Evolutionary conservation across 1,284 basidiomycete genomes (phyloP), one percentile per base, ranked within the genome.

Genomic region (Cutaneotrichosporon spelunceum): DNA sequence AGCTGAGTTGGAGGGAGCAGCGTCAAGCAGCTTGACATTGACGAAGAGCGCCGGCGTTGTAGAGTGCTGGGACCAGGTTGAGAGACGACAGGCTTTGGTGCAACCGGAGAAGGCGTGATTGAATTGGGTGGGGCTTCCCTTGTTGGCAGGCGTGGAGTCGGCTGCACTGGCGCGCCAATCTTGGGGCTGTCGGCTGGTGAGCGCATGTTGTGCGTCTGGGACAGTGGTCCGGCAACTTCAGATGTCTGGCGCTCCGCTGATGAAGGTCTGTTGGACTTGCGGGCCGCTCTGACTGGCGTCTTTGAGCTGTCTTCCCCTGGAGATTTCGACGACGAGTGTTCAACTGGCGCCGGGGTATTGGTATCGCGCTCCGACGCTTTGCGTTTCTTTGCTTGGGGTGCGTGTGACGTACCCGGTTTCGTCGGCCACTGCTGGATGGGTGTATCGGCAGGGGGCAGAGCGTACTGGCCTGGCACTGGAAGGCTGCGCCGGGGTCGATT

Each of bases 361-460:
- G 19, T 19, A 19, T 42, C 19, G 16, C 39, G 39, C 10, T 47
- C 21, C 13, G 19, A 27, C 7, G 42, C 8, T 9, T 21, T 14
- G 2, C 44, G n/a, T 7, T 16, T 44, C 24, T 27, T 53, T 16
- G 53, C 7, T 7, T 23, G 21, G 2, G 36, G 27, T 2, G 26
- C 33, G 9, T 45, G 39, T 3, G 42, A 44, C 1, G 61, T 49
- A 2, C 65, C 63, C 23, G 36, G 54, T 6, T 27, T 53, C 3
- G 58, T 61, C 0, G 68, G 68, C 69, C 69, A 70, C 45, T 66
- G 45, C 6, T 60, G 30, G 1, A 64, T 52, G 1, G 67, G 67
- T 7, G 66, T 60, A 27, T 69, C 66, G 45, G 68, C 52, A 0
- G 59, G 21, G 0, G 67, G 69, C 0, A 70, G 45, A 13, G 56